Percentiles rank a stretch among this genome's conserved stretches.
These are phyloP conservation scores for Melastoma malabathricum DNA, from an alignment of 345 rosid genomes.

Conservation along the genomic window DNA sequence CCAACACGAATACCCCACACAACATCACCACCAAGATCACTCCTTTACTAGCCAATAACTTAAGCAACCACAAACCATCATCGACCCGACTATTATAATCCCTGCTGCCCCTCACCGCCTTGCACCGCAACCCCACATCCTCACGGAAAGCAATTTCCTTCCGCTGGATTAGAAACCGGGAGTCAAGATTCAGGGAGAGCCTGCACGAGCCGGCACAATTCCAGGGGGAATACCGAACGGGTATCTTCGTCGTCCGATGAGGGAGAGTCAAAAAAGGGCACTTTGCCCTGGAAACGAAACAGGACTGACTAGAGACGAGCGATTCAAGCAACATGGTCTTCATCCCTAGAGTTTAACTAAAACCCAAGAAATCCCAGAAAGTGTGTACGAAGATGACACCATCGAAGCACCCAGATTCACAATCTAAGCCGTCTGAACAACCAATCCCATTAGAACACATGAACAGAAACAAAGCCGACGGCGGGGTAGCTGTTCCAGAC, in stretches of 20 bases:
- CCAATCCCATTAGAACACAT: no score
- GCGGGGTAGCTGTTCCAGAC: no score
- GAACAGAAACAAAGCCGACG: no score
- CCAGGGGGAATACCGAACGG: background rate
- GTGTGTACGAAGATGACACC: background rate
- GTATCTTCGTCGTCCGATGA: conserved; percentile 10
- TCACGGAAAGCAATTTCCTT: conserved; percentile 1
- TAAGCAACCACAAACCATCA: conserved; percentile 20
- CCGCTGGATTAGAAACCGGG: background rate
- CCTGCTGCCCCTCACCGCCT: conserved; percentile 6
- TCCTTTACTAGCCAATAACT: conserved; percentile 33
- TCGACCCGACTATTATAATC: conserved; percentile 1
- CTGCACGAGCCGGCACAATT: background rate
- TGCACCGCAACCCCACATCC: conserved; percentile 8
- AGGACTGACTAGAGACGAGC: conserved; percentile 31
- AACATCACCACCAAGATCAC: conserved; percentile 47
- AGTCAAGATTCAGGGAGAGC: background rate
- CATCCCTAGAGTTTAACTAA: conserved; percentile 6
- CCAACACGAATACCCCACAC: conserved; percentile 43
- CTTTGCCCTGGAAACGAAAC: conserved; percentile 14
- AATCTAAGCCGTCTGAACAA: no score
- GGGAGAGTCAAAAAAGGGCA: conserved; percentile 15
- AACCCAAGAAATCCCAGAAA: background rate
- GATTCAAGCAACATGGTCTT: conserved; percentile 21
- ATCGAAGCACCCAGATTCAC: no score